Conservation (phyloP, 129 eudicot species). For the Logfia minima region DNA sequence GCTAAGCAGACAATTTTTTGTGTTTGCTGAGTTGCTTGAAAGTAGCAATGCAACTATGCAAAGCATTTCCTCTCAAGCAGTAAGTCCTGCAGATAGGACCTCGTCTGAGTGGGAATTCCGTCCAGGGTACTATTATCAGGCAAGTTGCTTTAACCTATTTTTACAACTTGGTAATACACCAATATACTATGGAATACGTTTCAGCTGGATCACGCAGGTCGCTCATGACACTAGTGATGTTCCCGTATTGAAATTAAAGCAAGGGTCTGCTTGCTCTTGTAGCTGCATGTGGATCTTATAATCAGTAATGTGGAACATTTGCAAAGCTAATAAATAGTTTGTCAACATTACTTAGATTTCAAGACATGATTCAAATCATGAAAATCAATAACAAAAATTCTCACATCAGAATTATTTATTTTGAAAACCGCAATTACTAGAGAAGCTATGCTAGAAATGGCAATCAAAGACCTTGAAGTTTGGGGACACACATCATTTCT, state of each 20-base stretch:
- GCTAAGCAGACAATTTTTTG: constrained; percentile 86
- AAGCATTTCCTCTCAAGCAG: constrained; percentile 40
- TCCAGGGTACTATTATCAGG: constrained; percentile 90
- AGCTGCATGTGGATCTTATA: background rate
- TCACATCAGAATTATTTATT: background rate
- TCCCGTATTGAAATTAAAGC: background rate
- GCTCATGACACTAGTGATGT: background rate
- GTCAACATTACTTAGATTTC: background rate
- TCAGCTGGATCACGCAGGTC: background rate
- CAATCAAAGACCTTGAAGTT: background rate
- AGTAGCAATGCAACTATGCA: constrained; percentile 59
- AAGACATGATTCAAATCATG: background rate
- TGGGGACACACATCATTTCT: background rate
- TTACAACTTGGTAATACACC: background rate
- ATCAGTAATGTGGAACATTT: background rate
- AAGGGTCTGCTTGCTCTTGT: background rate
- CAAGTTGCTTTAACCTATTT: constrained; percentile 22
- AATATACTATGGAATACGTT: background rate
- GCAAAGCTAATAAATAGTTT: background rate
- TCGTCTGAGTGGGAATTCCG: constrained; percentile 75
- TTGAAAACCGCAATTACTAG: background rate
- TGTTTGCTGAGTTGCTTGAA: constrained; percentile 90
- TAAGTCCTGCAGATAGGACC: constrained; percentile 46
- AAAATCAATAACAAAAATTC: background rate
- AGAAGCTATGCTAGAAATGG: background rate